Evolutionary conservation across 2,329 filamentous ascomycete genomes (phyloP), one percentile per base, ranked within the genome.

Genomic region (Aspergillus sergii): DNA sequence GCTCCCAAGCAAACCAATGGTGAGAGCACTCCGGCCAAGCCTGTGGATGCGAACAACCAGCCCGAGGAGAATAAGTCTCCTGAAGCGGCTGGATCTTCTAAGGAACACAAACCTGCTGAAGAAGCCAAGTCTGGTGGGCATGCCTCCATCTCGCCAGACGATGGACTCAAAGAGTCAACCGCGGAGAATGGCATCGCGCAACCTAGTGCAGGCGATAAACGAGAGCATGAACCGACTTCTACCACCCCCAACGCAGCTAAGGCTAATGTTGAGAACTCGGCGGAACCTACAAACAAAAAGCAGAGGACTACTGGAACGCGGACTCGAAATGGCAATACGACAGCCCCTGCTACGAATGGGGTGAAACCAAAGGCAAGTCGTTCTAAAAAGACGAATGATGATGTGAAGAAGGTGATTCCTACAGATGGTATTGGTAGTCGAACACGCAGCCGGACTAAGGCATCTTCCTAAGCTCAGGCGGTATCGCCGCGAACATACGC

Each of bases 371-470:
- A 75, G 59, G 59, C 67, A 14, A 68, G 68, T 23, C 73, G 73
- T 16, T 66, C 73, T 5, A 78, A 75, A 66, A 78, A 76, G 60
- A 70, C 66, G 21, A 73, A 75, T 64, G 70, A 73, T 26, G 53
- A 68, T 16, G 57, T 68, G 57, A 75, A 73, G 59, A 72, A 71
- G 59, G 57, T 64, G 10, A 64, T 73, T 34, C 69, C 74, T 11
- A 68, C 66, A 23, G 74, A 75, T 68, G 75, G 77, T 11, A 72
- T 76, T 63, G 76, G 78, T 39, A 79, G 75, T 64, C 71, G 77
- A 41, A 79, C 78, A 48, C 75, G 78, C 57, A 79, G 76, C 65
- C 76, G 77, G 32, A 76, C 75, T 55, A 75, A 79, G 67, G 67
- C 66, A 46, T 64, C 69, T 21, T 71, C 60, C 32, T 55, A 39